Base-by-base conservation (phyloP, 805 yeast species). In the Nakazawaea wickerhamii region DNA sequence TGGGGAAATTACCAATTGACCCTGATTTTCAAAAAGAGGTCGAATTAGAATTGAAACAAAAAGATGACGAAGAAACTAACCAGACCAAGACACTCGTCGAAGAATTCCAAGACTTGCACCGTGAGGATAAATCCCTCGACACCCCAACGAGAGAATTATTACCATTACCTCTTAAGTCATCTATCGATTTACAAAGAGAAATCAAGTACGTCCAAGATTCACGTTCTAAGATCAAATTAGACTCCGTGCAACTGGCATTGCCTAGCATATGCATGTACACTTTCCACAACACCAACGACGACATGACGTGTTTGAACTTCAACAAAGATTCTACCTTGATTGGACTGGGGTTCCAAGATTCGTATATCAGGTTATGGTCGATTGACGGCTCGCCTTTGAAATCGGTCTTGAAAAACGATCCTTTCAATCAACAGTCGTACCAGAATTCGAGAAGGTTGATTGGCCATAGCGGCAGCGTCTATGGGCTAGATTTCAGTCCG, bases 251-350 rank as follows among this genome's bases (percentile, higher is more conserved):
- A 63, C 84, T 95, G 4, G 70, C 88, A 18, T 76, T 91, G 20
- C 99, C 99, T 18, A 84, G 95, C 44, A 95, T 91, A 27, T 93
- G 98, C 63, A 87, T 91, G 95, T 93, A 93, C 67, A 91, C 98
- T 1, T 90, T 93, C 67, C 99, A 93, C 68, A 93, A 93, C 63
- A 86, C 97, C 9, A 83, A 87, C 58, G 83, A 84, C 50, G 95
- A 85, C 48, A 68, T 93, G 72, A 85, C 95, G n/a, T 78, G 89
- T 38, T 58, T 91, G 36, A 85, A 81, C 49, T 91, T 91, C 67
- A 88, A 91, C 54, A 85, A 82, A 41, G 97, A 91, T 60, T 79
- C 91, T 14, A 79, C 90, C 18, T 55, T 89, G 48, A 82, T 87
- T 23, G 97, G 97, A 2, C 96, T 90, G 26, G 98, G 99, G 8